A percentile compares a stretch with the other conserved stretches of the same genome.
phyloP scores from a whole-genome alignment of 169 alveolate genomes.

The Plasmodium vivax region DNA sequence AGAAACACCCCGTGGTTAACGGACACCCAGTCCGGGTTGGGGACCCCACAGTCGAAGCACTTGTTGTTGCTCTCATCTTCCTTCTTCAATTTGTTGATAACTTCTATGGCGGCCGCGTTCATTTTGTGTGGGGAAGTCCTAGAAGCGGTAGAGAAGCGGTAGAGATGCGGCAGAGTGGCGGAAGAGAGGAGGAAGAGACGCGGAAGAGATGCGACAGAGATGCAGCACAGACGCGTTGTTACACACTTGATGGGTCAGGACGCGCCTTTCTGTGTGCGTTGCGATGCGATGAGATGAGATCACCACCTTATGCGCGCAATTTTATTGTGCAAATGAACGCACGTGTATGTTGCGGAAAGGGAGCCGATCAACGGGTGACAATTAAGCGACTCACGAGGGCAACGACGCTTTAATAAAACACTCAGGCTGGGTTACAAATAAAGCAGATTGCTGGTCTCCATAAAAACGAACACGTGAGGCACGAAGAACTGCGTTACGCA shows the following conservation, averaged over 20 bases:
- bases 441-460: not conserved
- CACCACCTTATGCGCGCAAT: not conserved
- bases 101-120: conserved; percentile 68
- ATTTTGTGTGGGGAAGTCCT: not conserved
- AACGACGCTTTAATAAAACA: not conserved
- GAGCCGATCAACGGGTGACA: not conserved
- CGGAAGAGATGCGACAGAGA: not conserved
- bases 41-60: conserved; percentile 86
- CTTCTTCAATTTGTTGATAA: conserved; percentile 53
- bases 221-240: not conserved
- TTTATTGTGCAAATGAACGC: not conserved
- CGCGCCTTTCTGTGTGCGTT: not conserved
- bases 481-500: not conserved
- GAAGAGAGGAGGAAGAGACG: too few species aligned
- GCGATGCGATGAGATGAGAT: not conserved
- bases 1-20: conserved; percentile 95
- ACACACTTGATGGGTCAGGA: not conserved
- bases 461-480: not conserved
- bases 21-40: conserved; percentile 97
- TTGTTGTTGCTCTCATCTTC: conserved; percentile 76
- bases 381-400: not conserved
- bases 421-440: not conserved
- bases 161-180: too few species aligned
- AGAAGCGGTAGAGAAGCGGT: not conserved
- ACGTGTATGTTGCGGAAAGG: not conserved